These are phyloP conservation scores for Sparassis latifolia DNA, from an alignment of 1,284 basidiomycete genomes.

Conservation along the genomic window DNA sequence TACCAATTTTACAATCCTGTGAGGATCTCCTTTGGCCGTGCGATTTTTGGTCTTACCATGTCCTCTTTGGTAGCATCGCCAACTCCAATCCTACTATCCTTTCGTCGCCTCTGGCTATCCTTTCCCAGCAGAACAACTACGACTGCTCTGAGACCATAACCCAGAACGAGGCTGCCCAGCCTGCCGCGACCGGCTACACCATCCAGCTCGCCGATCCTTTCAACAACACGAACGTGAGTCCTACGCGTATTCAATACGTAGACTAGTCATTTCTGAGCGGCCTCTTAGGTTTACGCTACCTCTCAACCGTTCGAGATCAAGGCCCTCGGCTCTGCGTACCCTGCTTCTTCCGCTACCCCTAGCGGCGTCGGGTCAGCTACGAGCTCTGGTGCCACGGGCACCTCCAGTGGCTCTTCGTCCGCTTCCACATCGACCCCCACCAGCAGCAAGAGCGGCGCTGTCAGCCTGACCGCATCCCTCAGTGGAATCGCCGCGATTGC, in stretches of 20 bases:
- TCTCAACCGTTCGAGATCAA: slow-evolving; percentile 67
- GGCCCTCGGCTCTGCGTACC: slow-evolving; percentile 53
- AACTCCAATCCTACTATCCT: slow-evolving; percentile 34
- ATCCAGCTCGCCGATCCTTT: slow-evolving; percentile 50
- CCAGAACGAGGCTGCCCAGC: slow-evolving; percentile 36
- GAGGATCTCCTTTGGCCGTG: slow-evolving; percentile 10
- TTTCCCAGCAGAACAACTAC: slow-evolving; percentile 46
- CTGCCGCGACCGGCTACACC: slow-evolving; percentile 44
- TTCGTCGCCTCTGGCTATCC: slow-evolving; percentile 31
- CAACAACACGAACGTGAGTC: slow-evolving; percentile 49
- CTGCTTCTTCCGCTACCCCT: slow-evolving; percentile 36
- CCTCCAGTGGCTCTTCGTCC: slow-evolving; percentile 21
- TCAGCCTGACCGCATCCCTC: slow-evolving; percentile 15
- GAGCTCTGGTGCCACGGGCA: slow-evolving; percentile 9
- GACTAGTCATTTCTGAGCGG: not conserved
- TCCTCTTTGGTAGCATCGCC: slow-evolving; percentile 26
- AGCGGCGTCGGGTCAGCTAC: slow-evolving; percentile 20
- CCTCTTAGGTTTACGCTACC: slow-evolving; percentile 49
- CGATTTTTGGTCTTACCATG: slow-evolving; percentile 5
- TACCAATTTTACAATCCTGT: slow-evolving; percentile 36
- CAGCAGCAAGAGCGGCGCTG: slow-evolving; percentile 13
- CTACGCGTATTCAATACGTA: no score
- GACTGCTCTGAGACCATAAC: slow-evolving; percentile 56
- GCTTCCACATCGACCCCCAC: slow-evolving; percentile 10
- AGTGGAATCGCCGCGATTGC: slow-evolving; percentile 20